Conservation (phyloP, 768 basidiomycete species). For the Boletus reticuloceps region DNA sequence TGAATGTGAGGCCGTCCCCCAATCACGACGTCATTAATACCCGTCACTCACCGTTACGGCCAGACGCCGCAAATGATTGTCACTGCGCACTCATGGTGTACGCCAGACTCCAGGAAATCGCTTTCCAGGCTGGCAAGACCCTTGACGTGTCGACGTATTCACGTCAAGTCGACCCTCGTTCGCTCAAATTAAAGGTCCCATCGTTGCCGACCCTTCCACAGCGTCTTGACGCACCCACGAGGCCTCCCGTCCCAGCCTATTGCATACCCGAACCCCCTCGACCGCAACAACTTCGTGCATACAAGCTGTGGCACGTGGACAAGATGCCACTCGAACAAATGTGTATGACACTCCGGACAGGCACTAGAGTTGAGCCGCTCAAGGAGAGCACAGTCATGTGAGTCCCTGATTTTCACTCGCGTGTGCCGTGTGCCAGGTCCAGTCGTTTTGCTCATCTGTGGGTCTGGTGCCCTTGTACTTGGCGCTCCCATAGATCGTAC, state of each 20-base stretch:
- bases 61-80: slow-evolving; percentile 54
- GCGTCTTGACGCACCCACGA: not conserved
- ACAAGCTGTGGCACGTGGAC: slow-evolving; percentile 42
- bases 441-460: no score
- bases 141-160: slow-evolving; percentile 25
- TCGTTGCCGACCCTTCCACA: not conserved
- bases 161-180: slow-evolving; percentile 23
- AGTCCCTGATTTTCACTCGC: slow-evolving; percentile 9
- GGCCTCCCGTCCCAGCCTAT: slow-evolving; percentile 17
- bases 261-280: slow-evolving; percentile 29
- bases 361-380: slow-evolving; percentile 36
- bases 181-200: not conserved
- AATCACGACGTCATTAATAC: not conserved
- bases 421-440: not conserved
- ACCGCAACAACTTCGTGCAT: slow-evolving; percentile 42
- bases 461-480: not conserved
- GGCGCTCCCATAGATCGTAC: slow-evolving; percentile 35
- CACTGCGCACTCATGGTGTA: slow-evolving; percentile 47
- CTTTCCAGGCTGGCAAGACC: slow-evolving; percentile 16
- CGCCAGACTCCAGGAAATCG: slow-evolving; percentile 34
- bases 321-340: slow-evolving; percentile 37
- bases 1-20: slow-evolving; percentile 29
- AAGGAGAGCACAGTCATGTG: slow-evolving; percentile 48
- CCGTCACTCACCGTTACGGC: not conserved
- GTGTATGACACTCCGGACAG: slow-evolving; percentile 36